Evolutionary conservation across 805 yeast genomes (phyloP), one percentile per base, ranked within the genome.

Genomic region (Monosporozyma servazzii): DNA sequence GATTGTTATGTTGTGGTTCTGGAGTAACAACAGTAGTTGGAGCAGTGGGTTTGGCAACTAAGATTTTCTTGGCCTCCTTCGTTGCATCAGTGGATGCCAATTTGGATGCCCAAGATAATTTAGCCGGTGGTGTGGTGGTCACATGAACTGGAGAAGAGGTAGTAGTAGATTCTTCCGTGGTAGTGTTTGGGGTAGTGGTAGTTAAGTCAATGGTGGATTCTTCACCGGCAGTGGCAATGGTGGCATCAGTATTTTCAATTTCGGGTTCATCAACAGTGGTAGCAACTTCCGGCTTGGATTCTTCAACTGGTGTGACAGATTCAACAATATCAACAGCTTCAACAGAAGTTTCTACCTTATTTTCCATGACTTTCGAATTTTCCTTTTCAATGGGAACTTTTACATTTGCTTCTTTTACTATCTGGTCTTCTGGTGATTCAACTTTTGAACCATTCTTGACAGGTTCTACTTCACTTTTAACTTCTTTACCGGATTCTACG

Each of bases 41-140:
- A 6, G 41, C 41, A 8, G 36, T 30, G 8, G 46, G 23, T 30
- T 45, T 56, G 15, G 53, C 23, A n/a, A 56, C 52, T 23, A 53
- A 20, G 25, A 51, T 49, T 33, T 51, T 55, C 33, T 50, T 53
- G 7, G 51, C 41, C 25, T 54, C 57, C 13, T 48, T 51, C 3
- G 43, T 45, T 17, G 49, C 40, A 13, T 52, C 58, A 25, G 47
- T 36, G 7, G 50, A 36, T 6, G 63, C 51, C 17, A 63, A 48
- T 41, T 61, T 64, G 0, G 68, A 59, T 10, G 66, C 68, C 66
- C 66, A 63, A 33, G 59, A 60, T 54, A 63, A 52, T 37, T 60
- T 60, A 23, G 50, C 55, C 11, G 62, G 57, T 21, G 55, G 17
- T 1, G 50, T 37, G 1, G 37, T 17, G 7, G 10, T 21, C 7